Base-by-base conservation (phyloP, 345 rosid genomes). In the Citrus hindsii region DNA sequence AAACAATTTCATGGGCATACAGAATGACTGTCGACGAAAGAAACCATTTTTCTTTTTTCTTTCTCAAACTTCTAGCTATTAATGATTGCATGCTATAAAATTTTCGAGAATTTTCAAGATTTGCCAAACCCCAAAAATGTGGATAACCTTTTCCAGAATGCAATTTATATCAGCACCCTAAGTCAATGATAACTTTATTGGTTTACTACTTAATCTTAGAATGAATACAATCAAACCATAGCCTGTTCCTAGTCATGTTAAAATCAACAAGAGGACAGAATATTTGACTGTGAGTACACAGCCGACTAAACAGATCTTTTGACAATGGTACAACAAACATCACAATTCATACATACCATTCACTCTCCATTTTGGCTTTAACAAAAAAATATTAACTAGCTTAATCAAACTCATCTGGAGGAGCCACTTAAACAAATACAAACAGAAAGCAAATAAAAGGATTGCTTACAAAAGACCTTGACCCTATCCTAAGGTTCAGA, bases 381-480 rank as follows among this genome's bases (percentile, higher is more conserved):
- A 46, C 77, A 63, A 19, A 62, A 30, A 9, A 1, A 51, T 21
- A 24, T 37, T 21, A 32, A n/a, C 53, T 7, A 64, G 33, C 37
- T 35, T 37, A 35, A 66, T 72, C 79, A 30, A 75, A 42, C n/a
- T 14, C 72, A 56, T 56, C 9, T 28, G 40, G 55, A 69, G 42
- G 59, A 58, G 48, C 69, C 22, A 62, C 22, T 75, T 40, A 22
- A 21, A n/a, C 30, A 13, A 63, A 22, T 12, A 40, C 65, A 21
- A 28, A 67, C 33, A 56, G 48, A 53, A 80, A 76, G 59, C 77
- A 69, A 69, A 30, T 64, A 74, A 38, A 48, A 59, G 46, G 38
- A 69, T 78, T 12, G 38, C 16, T 25, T 22, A 38, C 13, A 13
- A 55, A 55, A 75, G 21, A 35, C 8, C 21, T 30, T 13, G 56